Base-by-base conservation (phyloP, 2,329 filamentous ascomycete genomes). In the Samsoniella hepiali region DNA sequence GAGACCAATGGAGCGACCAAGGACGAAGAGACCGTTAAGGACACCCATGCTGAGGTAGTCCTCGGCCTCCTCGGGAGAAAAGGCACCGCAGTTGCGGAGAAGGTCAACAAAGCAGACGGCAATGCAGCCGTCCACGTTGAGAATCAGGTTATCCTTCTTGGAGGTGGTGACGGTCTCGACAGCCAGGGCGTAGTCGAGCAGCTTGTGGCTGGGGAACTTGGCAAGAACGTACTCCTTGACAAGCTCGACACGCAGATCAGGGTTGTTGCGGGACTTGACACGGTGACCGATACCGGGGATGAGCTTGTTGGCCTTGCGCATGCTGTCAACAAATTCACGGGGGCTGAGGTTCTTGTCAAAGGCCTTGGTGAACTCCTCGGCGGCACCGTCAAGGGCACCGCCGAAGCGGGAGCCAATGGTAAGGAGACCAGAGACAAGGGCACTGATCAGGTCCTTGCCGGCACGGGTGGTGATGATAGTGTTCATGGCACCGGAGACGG, bases 261-360 rank as follows among this genome's bases (percentile, higher is more conserved):
- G 95, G 89, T 99, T 99, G 87, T 98, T 97, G 74, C 95, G 91
- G 70, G 95, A 99, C 88, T 99, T 99, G 85, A 99, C 91, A 81
- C 93, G 92, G 87, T 99, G 95, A 72, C 95, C 95, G 73, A 99
- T 99, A 85, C 95, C 95, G 68, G 95, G 95, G 72, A 99, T 98
- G 72, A 99, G 93, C 87, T 98, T 99, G 89, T 99, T 99, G 82
- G 95, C 92, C 86, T 98, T 99, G 80, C 95, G 89, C 94, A 98
- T 98, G 72, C 84, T 91, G 83, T 99, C 95, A 69, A 99, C 95
- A 73, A 99, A 99, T 81, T 99, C 95, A 86, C 95, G 93, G 66
- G 95, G 95, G 83, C 90, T 96, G 70, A 98, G 89, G 74, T 93
- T 93, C 88, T 97, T 97, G 85, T 99, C 95, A 72, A 94, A 96